These are phyloP conservation scores for Heliosperma pusillum DNA, from an alignment of 148 eudicot genomes.

Conservation along the genomic window DNA sequence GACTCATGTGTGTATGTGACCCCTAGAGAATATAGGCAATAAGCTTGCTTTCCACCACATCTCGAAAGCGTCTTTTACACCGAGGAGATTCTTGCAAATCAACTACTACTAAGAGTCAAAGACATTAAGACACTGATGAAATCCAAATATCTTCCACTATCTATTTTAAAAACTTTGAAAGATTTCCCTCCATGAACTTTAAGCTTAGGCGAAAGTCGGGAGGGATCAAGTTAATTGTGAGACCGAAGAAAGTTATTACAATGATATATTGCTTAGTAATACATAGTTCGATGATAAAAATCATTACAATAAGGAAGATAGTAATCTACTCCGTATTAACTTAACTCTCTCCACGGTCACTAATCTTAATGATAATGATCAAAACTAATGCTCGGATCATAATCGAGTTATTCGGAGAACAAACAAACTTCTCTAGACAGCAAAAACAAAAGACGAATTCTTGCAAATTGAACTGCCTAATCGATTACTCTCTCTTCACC, in stretches of 20 bases:
- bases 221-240: constrained; percentile 9
- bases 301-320: background rate
- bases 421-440: background rate
- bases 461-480: background rate
- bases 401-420: background rate
- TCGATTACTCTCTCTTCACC: background rate
- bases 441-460: no score
- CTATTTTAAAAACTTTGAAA: constrained; percentile 20
- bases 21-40: constrained; percentile 16
- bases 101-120: background rate
- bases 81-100: constrained; percentile 3
- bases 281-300: background rate
- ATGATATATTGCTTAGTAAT: no score
- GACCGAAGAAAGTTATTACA: background rate
- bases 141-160: constrained; percentile 19
- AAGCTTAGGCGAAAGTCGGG: background rate
- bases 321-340: background rate
- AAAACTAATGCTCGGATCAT: background rate
- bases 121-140: constrained; percentile 11
- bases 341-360: background rate
- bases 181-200: constrained; percentile 1
- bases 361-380: background rate
- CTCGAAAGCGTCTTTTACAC: constrained; percentile 12
- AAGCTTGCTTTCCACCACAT: constrained; percentile 17
- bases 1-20: no score